Evolutionary conservation across 371 early-diverging fungal genomes (phyloP).

Genomic region (Rhizopus delemar): DNA sequence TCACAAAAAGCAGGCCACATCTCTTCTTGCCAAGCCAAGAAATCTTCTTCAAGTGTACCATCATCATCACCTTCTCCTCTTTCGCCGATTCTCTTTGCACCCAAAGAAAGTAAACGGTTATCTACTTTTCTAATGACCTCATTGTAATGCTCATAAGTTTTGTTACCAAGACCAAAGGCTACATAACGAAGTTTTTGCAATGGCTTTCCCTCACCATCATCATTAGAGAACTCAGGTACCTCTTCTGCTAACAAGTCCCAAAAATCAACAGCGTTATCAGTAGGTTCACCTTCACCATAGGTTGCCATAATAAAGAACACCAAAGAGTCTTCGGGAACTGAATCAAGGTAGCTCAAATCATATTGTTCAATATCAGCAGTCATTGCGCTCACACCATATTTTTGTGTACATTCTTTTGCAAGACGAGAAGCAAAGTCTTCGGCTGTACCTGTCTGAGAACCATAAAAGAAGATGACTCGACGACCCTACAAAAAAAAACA

Average conservation of each 20-base stretch:
- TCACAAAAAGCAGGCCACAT: conserved; percentile 79
- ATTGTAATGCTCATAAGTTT: conserved; percentile 96
- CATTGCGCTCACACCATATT: conserved; percentile 74
- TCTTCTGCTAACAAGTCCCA: conserved; percentile 76
- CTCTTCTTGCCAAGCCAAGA: conserved; percentile 88
- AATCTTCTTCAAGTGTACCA: conserved; percentile 92
- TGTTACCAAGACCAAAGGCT: conserved; percentile 95
- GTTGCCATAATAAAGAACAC: conserved; percentile 88
- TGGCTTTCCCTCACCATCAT: conserved; percentile 44
- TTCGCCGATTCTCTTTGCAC: conserved; percentile 78
- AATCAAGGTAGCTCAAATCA: conserved; percentile 76
- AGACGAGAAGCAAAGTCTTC: conserved; percentile 91
- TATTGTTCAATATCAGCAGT: conserved; percentile 86
- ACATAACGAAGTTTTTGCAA: conserved; percentile 71
- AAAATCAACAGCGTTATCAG: conserved; percentile 91
- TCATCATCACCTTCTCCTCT: conserved; percentile 97
- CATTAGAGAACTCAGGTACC: conserved; percentile 67
- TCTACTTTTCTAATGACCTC: conserved; percentile 73
- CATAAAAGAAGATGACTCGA: conserved; percentile 81
- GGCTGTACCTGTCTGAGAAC: conserved; percentile 96
- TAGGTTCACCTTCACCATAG: conserved; percentile 91
- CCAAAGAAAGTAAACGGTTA: conserved; percentile 62
- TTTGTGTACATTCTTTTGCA: conserved; percentile 79
- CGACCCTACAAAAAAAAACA: conserved; percentile 52
- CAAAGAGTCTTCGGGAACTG: conserved; percentile 61